Evolutionary conservation across 1,139 yeast genomes (phyloP).

Genomic region (Hemisphaericaspora xylanilytica): DNA sequence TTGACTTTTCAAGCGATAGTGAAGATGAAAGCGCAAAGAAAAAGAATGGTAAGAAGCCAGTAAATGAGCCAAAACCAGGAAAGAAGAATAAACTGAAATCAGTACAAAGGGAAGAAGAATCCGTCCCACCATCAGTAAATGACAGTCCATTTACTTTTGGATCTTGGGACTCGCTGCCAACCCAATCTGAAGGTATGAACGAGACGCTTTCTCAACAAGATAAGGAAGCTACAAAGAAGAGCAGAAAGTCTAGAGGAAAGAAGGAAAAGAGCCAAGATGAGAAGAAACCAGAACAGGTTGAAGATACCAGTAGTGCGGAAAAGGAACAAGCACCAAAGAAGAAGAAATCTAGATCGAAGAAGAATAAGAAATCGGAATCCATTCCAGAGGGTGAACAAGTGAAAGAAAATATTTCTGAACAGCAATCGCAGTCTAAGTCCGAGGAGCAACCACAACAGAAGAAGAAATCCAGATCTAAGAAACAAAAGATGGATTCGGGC

Average conservation of each 20-base stretch:
- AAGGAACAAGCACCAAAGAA: not conserved
- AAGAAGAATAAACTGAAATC: not conserved
- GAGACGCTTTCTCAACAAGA: not conserved
- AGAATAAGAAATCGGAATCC: not conserved
- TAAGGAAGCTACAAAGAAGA: not conserved
- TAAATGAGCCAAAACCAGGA: not conserved
- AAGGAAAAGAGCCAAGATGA: not conserved
- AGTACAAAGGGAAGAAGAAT: slow-evolving; percentile 2
- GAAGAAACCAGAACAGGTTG: too few species aligned
- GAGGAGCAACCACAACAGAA: not conserved
- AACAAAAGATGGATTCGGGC: not conserved
- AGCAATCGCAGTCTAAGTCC: too few species aligned
- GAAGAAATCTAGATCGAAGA: not conserved
- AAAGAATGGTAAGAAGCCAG: not conserved
- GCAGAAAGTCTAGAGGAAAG: not conserved
- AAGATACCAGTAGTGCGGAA: not conserved
- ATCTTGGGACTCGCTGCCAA: not conserved
- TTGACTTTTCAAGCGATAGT: slow-evolving; percentile 23
- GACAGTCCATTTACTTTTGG: not conserved
- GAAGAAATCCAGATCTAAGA: not conserved
- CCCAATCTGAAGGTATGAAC: not conserved
- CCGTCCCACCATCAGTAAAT: not conserved
- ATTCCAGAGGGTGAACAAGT: not conserved
- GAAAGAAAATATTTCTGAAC: not conserved
- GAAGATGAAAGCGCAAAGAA: slow-evolving; percentile 18